Conservation (phyloP, 768 basidiomycete genomes). For the Leucocoprinus leucothites region DNA sequence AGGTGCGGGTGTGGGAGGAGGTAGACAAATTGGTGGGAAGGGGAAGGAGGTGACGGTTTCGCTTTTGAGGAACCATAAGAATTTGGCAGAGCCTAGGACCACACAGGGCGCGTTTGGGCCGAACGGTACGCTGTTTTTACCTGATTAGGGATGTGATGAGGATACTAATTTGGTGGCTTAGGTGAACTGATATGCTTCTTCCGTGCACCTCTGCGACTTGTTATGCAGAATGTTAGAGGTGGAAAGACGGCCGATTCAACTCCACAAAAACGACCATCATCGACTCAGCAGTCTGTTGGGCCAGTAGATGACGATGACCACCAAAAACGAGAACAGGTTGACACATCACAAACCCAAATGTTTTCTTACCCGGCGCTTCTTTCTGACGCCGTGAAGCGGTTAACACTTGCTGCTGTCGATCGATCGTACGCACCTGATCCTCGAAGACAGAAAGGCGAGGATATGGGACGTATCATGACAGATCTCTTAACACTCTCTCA, state of each 20-base stretch:
- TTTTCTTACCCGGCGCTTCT: constrained; percentile 67
- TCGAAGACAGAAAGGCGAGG: constrained; percentile 38
- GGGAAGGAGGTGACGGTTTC: constrained; percentile 50
- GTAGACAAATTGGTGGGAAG: constrained; percentile 24
- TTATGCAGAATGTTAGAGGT: constrained; percentile 46
- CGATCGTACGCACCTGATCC: constrained; percentile 33
- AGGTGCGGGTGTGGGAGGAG: neutral
- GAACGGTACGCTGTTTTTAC: constrained; percentile 54
- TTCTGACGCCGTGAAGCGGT: constrained; percentile 68
- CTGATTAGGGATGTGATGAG: neutral
- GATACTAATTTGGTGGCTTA: constrained; percentile 24
- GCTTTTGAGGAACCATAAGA: constrained; percentile 63
- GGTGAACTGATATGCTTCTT: constrained; percentile 89
- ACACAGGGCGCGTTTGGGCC: constrained; percentile 89
- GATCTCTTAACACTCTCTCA: constrained; percentile 65
- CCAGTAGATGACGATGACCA: neutral
- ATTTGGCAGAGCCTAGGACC: constrained; percentile 79
- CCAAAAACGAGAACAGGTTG: constrained; percentile 15
- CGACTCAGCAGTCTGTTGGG: neutral
- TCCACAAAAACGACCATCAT: constrained; percentile 19
- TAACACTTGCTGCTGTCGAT: constrained; percentile 62
- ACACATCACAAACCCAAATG: constrained; percentile 28
- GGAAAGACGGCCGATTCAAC: constrained; percentile 23
- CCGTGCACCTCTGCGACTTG: constrained; percentile 68
- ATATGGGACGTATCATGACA: constrained; percentile 68